phyloP scores from a whole-genome alignment of 2,329 filamentous ascomycete genomes.

The Hymenoscyphus repandus region DNA sequence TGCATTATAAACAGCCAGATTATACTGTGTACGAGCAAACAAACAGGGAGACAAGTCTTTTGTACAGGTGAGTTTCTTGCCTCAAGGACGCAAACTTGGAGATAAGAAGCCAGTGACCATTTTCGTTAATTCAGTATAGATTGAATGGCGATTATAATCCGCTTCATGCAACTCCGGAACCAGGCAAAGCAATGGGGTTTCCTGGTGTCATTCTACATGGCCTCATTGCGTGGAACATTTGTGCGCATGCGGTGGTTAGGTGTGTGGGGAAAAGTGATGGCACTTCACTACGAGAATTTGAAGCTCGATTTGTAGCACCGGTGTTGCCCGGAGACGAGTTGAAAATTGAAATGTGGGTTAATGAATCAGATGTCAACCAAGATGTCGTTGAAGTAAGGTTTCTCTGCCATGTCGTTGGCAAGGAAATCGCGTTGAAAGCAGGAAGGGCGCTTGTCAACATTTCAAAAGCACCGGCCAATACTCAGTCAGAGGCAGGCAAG shows the following conservation, averaged over 20 bases:
- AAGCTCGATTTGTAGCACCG: slow-evolving; percentile 83
- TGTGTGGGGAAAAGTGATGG: slow-evolving; percentile 68
- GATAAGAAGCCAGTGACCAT: slow-evolving; percentile 3
- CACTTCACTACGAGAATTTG: slow-evolving; percentile 75
- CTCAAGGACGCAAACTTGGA: neutral
- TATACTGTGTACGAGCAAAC: slow-evolving; percentile 63
- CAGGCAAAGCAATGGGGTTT: slow-evolving; percentile 81
- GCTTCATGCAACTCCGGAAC: slow-evolving; percentile 77
- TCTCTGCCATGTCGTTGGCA: slow-evolving; percentile 67
- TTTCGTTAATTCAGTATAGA: slow-evolving; percentile 10
- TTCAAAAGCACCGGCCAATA: neutral
- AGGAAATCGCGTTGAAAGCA: slow-evolving; percentile 79
- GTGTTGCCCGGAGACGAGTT: slow-evolving; percentile 76
- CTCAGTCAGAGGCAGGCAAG: too few species aligned
- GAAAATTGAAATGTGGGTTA: slow-evolving; percentile 69
- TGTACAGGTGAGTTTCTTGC: slow-evolving; percentile 49
- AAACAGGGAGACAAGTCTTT: slow-evolving; percentile 60
- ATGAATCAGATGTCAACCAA: slow-evolving; percentile 56
- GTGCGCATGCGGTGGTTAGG: slow-evolving; percentile 65
- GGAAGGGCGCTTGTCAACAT: slow-evolving; percentile 55
- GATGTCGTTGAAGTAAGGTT: slow-evolving; percentile 79
- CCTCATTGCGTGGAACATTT: slow-evolving; percentile 78
- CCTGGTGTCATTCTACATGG: slow-evolving; percentile 83
- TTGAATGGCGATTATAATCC: slow-evolving; percentile 92
- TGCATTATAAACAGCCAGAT: slow-evolving; percentile 65